These are phyloP conservation scores for Trametes meyenii DNA, from an alignment of 768 basidiomycete species.

Conservation along the genomic window DNA sequence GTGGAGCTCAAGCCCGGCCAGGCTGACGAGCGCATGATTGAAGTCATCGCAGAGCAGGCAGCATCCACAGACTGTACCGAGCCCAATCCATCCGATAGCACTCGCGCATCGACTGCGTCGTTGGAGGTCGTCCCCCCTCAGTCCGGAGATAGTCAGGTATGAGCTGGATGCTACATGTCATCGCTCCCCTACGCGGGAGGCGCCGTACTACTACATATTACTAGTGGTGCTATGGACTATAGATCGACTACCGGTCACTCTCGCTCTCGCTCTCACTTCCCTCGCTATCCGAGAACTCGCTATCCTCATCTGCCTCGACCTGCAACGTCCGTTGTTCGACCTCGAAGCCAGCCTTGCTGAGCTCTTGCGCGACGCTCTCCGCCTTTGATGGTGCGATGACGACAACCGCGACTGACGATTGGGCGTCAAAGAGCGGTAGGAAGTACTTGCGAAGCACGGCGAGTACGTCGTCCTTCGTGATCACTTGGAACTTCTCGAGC, in stretches of 20 bases:
- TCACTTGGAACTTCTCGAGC: constrained; percentile 76
- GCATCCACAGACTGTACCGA: background rate
- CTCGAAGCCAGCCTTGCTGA: constrained; percentile 71
- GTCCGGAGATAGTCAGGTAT: background rate
- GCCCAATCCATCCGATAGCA: background rate
- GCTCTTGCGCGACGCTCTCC: constrained; percentile 65
- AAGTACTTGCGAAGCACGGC: constrained; percentile 70
- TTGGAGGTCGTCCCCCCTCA: too few species aligned
- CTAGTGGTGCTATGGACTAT: constrained; percentile 3
- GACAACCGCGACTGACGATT: constrained; percentile 76
- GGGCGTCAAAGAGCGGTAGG: constrained; percentile 80
- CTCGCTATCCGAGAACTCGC: constrained; percentile 39
- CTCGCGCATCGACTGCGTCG: too few species aligned
- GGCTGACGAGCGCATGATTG: constrained; percentile 62
- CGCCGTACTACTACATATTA: constrained; percentile 20
- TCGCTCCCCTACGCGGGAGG: background rate
- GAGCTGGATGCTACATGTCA: constrained; percentile 22
- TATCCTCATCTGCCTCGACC: constrained; percentile 54
- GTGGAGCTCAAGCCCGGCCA: constrained; percentile 85
- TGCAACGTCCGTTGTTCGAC: constrained; percentile 75
- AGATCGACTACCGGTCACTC: constrained; percentile 14
- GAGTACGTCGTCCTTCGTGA: constrained; percentile 82
- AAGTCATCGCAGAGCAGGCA: constrained; percentile 49
- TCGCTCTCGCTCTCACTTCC: constrained; percentile 24
- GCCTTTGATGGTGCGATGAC: constrained; percentile 84